A percentile compares a stretch with the other conserved stretches of the same genome.
Conservation (phyloP, 2,329 filamentous ascomycete species). For the Eutypella sp. region DNA sequence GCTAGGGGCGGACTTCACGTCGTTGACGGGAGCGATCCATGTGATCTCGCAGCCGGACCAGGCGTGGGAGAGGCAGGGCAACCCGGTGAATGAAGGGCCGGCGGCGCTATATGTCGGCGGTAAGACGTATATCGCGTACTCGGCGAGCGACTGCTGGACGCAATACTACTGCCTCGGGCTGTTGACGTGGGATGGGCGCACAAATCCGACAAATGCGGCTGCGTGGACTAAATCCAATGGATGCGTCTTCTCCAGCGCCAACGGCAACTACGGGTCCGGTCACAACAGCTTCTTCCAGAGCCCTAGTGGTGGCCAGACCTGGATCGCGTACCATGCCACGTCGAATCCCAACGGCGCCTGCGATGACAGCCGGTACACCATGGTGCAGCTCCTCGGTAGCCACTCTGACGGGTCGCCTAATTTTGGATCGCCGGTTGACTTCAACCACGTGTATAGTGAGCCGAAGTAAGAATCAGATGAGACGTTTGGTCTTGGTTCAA, state of each 20-base stretch:
- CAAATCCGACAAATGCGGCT: conserved; percentile 37
- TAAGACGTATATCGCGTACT: conserved; percentile 49
- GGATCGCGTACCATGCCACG: conserved; percentile 53
- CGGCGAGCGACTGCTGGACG: conserved; percentile 53
- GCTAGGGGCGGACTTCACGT: conserved; percentile 34
- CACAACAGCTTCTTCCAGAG: conserved; percentile 56
- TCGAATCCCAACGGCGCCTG: conserved; percentile 43
- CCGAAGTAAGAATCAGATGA: neutral
- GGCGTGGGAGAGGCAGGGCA: conserved; percentile 44
- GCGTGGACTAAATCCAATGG: conserved; percentile 49
- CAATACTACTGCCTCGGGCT: conserved; percentile 48
- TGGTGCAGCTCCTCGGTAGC: neutral
- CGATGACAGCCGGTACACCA: conserved; percentile 37
- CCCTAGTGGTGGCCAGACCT: conserved; percentile 48
- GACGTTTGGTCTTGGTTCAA: neutral
- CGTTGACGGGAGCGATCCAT: conserved; percentile 37
- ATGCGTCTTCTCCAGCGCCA: conserved; percentile 46
- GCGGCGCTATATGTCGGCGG: conserved; percentile 48
- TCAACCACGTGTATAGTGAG: neutral
- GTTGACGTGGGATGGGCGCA: conserved; percentile 46
- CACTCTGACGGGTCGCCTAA: neutral
- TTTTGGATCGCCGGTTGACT: neutral
- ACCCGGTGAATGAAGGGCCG: conserved; percentile 51
- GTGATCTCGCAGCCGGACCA: conserved; percentile 47
- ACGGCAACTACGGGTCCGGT: conserved; percentile 52